Conservation (phyloP, 2,329 filamentous ascomycete species). For the Westerdykella sp. region DNA sequence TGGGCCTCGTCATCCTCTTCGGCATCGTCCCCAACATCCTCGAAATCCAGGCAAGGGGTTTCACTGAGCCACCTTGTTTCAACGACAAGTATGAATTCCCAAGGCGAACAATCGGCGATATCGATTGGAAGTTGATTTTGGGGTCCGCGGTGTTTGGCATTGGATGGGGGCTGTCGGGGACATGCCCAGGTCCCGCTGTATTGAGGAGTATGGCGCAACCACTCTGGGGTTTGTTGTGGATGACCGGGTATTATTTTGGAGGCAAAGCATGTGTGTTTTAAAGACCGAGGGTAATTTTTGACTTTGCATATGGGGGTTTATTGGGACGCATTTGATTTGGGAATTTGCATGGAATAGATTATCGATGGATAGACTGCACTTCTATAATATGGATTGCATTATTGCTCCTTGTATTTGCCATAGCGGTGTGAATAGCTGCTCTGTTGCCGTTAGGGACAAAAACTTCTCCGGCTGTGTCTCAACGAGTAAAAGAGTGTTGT, state of each 20-base stretch:
- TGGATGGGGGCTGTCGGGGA: slow-evolving; percentile 47
- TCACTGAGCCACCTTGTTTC: slow-evolving; percentile 37
- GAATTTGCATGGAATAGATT: background rate
- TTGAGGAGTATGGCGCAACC: slow-evolving; percentile 44
- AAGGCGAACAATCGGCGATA: slow-evolving; percentile 42
- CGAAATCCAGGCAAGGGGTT: slow-evolving; percentile 19
- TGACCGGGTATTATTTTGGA: slow-evolving; percentile 45
- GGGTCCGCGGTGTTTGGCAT: slow-evolving; percentile 47
- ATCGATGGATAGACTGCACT: background rate
- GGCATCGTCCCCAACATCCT: slow-evolving; percentile 44
- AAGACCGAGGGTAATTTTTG: too few species aligned
- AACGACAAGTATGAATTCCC: slow-evolving; percentile 40
- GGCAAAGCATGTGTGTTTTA: slow-evolving; percentile 3
- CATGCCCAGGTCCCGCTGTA: slow-evolving; percentile 49
- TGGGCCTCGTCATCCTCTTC: slow-evolving; percentile 46
- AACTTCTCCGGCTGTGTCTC: too few species aligned
- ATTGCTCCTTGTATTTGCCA: too few species aligned
- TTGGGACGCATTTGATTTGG: background rate
- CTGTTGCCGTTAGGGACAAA: too few species aligned
- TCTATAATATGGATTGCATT: too few species aligned
- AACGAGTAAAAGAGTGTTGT: too few species aligned
- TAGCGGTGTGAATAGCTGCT: too few species aligned
- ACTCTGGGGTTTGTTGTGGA: slow-evolving; percentile 43
- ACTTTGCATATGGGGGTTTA: background rate
- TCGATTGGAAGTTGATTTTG: slow-evolving; percentile 44